Percentiles rank a stretch among this genome's conserved stretches.
phyloP scores from a whole-genome alignment of 2,329 filamentous ascomycete genomes.

The Pestalotiopsis fici region DNA sequence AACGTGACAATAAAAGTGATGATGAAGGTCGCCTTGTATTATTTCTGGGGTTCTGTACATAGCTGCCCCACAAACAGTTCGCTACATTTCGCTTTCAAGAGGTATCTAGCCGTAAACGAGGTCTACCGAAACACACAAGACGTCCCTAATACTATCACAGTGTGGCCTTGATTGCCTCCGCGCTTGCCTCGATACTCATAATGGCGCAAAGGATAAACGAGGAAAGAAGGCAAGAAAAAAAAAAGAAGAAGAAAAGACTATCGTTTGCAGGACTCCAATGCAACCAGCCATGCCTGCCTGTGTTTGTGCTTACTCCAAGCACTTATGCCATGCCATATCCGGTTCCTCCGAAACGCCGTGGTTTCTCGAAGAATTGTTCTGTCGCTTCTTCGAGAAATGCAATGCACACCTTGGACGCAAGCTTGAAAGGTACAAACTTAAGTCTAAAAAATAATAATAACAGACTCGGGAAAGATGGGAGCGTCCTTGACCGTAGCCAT shows the following conservation, averaged over 20 bases:
- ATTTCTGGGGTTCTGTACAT: neutral
- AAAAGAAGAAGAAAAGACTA: no score
- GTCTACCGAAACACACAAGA: neutral
- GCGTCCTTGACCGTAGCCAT: neutral
- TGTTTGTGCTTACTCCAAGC: neutral
- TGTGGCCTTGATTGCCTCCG: neutral
- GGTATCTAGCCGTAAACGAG: slow-evolving; percentile 23
- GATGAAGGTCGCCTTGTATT: no score
- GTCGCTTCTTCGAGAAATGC: neutral
- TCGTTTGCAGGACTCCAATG: neutral
- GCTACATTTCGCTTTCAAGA: slow-evolving; percentile 13
- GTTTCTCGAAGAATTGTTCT: neutral
- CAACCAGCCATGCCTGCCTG: neutral
- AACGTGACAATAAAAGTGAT: no score
- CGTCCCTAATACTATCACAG: neutral
- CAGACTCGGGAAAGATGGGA: neutral
- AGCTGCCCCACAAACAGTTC: neutral
- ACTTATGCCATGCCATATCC: slow-evolving; percentile 3
- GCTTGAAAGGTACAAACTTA: neutral
- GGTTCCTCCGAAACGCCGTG: neutral
- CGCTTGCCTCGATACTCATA: neutral
- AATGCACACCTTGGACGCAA: neutral
- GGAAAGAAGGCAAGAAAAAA: neutral
- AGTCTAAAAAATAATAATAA: neutral
- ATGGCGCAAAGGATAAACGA: neutral